These are phyloP conservation scores for Xylaria hypoxylon DNA, from an alignment of 2,329 filamentous ascomycete species.

Conservation along the genomic window DNA sequence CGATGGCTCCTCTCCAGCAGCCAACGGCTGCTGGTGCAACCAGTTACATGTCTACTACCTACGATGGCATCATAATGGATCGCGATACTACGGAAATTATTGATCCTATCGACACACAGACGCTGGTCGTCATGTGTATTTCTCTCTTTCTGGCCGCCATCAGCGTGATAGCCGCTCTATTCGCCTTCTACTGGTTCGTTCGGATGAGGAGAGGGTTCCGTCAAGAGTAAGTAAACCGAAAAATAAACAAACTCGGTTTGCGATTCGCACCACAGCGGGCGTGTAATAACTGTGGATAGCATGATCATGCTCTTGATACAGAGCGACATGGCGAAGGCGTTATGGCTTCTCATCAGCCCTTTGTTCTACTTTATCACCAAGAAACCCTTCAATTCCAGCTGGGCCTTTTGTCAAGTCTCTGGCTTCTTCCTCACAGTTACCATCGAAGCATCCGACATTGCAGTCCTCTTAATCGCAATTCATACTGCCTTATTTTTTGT, in stretches of 20 bases:
- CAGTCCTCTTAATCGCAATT: conserved; percentile 77
- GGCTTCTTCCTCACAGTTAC: conserved; percentile 75
- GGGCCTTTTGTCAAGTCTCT: conserved; percentile 73
- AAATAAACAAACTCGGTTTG: neutral
- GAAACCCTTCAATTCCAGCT: conserved; percentile 53
- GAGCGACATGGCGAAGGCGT: conserved; percentile 76
- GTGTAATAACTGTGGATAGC: conserved; percentile 55
- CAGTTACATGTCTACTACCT: conserved; percentile 25
- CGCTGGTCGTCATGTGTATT: conserved; percentile 53
- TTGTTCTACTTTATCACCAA: conserved; percentile 68
- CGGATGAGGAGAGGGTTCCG: conserved; percentile 80
- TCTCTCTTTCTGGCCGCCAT: conserved; percentile 59
- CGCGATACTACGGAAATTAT: conserved; percentile 22
- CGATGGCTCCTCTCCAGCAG: conserved; percentile 43
- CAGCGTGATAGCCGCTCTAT: conserved; percentile 67
- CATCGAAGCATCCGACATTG: conserved; percentile 77
- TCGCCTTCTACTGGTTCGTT: conserved; percentile 77
- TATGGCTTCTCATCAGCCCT: conserved; percentile 76
- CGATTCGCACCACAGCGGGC: neutral
- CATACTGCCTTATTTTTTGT: conserved; percentile 81
- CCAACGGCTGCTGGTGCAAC: conserved; percentile 16
- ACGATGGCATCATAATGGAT: conserved; percentile 30
- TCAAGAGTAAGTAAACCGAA: conserved; percentile 68
- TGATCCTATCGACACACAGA: conserved; percentile 32
- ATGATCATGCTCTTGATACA: conserved; percentile 80